Base-by-base conservation (phyloP, 805 yeast genomes). In the Starmerella kuoi region DNA sequence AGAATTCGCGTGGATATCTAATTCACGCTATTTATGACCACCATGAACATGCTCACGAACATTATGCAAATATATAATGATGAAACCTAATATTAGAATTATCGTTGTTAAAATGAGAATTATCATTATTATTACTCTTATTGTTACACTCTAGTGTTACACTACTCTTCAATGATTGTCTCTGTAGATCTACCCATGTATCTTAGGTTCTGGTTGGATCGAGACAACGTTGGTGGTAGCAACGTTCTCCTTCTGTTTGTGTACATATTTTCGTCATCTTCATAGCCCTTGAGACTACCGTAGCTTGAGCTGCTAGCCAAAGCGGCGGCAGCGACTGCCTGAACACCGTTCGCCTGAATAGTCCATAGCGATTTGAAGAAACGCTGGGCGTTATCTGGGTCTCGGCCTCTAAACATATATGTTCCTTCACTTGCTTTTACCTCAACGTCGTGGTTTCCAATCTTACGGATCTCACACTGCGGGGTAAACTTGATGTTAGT, bases 371-470 rank as follows among this genome's bases (percentile, higher is more conserved):
- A 41, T 8, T 44, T 33, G 44, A 33, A 49, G 33, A 53, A 49
- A 34, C 46, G 31, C 37, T 45, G 48, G 12, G 54, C 39, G 18
- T 44, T 41, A 15, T 48, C 52, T 7, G 50, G 35, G 21, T 46
- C 52, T 15, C 56, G 49, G 20, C 51, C 43, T 7, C 58, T 48
- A 49, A 54, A 52, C 57, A 54, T 54, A 38, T 44, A 54, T 7
- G 50, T 54, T 23, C 42, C 55, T 11, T 45, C 52, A 5, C 28
- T 27, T 7, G 51, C 28, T 17, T 48, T 43, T 12, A 54, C 40
- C 44, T 54, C 55, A 11, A 51, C 44, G 37, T 54, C 58, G 19
- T 54, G 57, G 15, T 40, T 44, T 17, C 52, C 45, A 8, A 51
- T 47, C 14, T 39, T 32, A 15, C 57, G 47, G 15, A 52, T 37